A percentile compares a stretch with the other conserved stretches of the same genome.
Conservation (phyloP, 2,329 filamentous ascomycete species). For the Exserohilum turcica region DNA sequence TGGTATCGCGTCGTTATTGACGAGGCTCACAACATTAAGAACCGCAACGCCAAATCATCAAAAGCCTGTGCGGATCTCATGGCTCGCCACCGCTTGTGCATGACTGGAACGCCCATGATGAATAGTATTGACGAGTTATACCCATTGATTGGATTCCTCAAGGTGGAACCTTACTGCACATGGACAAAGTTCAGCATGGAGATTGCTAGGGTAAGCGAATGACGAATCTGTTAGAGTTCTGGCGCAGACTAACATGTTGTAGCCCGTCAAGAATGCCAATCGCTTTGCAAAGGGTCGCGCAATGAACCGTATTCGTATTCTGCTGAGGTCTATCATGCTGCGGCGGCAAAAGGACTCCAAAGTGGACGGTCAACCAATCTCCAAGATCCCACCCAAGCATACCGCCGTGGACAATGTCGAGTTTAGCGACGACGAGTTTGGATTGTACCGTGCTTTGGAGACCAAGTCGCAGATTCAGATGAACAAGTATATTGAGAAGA, state of each 20-base stretch:
- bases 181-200: constrained; percentile 66
- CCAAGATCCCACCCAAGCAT: constrained; percentile 69
- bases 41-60: constrained; percentile 66
- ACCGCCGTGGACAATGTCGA: constrained; percentile 66
- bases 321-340: constrained; percentile 81
- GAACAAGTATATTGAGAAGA: constrained; percentile 74
- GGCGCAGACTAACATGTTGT: neutral
- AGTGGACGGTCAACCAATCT: constrained; percentile 79
- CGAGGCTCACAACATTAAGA: constrained; percentile 83
- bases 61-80: constrained; percentile 64
- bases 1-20: constrained; percentile 74
- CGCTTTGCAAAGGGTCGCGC: constrained; percentile 50
- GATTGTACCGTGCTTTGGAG: constrained; percentile 71
- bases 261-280: constrained; percentile 50
- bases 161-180: constrained; percentile 74
- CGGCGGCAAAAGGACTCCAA: constrained; percentile 79
- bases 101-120: constrained; percentile 88
- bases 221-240: neutral
- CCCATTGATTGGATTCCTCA: constrained; percentile 76
- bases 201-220: constrained; percentile 51
- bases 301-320: constrained; percentile 72
- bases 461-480: constrained; percentile 70
- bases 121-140: constrained; percentile 80
- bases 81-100: constrained; percentile 70
- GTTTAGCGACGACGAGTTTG: constrained; percentile 68